Conservation (phyloP, 768 basidiomycete genomes). For the Russula virescens region DNA sequence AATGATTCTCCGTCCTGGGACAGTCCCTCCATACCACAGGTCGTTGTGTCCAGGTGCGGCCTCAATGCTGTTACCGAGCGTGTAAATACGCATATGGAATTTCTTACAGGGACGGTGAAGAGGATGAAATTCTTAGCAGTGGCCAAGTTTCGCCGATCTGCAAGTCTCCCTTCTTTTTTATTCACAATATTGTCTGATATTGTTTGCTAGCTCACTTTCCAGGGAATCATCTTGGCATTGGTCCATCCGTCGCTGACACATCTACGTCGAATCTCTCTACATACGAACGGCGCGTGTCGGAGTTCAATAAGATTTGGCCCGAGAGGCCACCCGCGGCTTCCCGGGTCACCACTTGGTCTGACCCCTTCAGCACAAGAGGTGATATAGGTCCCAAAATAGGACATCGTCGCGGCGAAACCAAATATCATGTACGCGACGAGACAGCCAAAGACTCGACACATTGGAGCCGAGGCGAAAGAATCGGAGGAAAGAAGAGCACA, state of each 20-base stretch:
- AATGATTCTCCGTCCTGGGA: conserved; percentile 23
- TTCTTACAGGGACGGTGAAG: conserved; percentile 35
- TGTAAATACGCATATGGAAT: not conserved
- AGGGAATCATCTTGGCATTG: conserved; percentile 9
- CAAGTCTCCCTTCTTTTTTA: conserved; percentile 30
- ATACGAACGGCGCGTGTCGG: conserved; percentile 32
- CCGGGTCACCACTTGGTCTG: conserved; percentile 51
- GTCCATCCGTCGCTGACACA: conserved; percentile 14
- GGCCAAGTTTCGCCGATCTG: conserved; percentile 71
- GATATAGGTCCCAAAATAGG: conserved; percentile 11
- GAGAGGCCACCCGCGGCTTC: conserved; percentile 34
- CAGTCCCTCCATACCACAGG: conserved; percentile 33
- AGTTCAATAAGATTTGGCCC: conserved; percentile 40
- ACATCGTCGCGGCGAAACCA: not conserved
- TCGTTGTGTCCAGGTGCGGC: conserved; percentile 38
- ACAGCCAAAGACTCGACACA: conserved; percentile 2
- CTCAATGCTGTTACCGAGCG: not conserved
- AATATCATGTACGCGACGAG: conserved; percentile 9
- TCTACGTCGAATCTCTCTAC: conserved; percentile 29
- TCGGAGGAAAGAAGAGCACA: conserved; percentile 7
- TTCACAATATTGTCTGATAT: not conserved
- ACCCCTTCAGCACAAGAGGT: conserved; percentile 41
- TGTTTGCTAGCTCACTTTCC: conserved; percentile 4
- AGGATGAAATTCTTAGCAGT: conserved; percentile 69
- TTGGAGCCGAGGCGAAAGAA: not conserved